phyloP scores from a whole-genome alignment of 2,329 filamentous ascomycete genomes.

The Fusarium robinianum region DNA sequence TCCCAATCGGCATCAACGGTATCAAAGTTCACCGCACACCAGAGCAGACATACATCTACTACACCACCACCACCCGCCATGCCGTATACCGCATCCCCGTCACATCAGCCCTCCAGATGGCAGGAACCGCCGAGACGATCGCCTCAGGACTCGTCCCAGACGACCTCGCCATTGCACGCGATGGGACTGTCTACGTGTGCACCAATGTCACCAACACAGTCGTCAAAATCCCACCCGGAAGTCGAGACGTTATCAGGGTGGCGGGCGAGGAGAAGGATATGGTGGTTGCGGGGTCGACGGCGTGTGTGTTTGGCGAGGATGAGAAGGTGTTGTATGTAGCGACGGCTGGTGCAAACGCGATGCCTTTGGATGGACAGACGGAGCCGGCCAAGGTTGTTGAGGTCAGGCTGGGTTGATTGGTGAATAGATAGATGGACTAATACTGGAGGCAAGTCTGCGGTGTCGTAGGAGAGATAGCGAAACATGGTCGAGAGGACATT shows the following conservation, averaged over 20 bases:
- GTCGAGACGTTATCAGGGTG: constrained; percentile 6
- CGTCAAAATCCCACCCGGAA: constrained; percentile 6
- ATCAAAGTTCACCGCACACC: constrained; percentile 24
- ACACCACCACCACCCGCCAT: constrained; percentile 23
- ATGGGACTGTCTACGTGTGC: constrained; percentile 27
- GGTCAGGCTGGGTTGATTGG: constrained; percentile 8
- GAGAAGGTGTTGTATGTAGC: constrained; percentile 22
- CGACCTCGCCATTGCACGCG: constrained; percentile 23
- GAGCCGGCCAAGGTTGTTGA: constrained; percentile 29
- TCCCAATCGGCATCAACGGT: constrained; percentile 27
- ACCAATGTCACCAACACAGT: constrained; percentile 29
- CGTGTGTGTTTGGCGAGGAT: constrained; percentile 16
- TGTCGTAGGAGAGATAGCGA: too few species aligned
- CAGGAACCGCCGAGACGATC: constrained; percentile 21
- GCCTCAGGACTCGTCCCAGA: constrained; percentile 18
- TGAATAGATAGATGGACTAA: too few species aligned
- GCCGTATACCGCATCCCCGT: constrained; percentile 24
- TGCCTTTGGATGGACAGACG: constrained; percentile 24
- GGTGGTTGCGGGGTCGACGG: constrained; percentile 21
- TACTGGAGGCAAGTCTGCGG: too few species aligned
- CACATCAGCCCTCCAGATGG: constrained; percentile 5
- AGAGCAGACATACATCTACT: constrained; percentile 22
- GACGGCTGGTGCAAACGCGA: constrained; percentile 20
- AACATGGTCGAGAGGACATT: constrained; percentile 4
- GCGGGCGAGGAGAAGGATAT: constrained; percentile 13